Percentiles rank a stretch among this genome's conserved stretches.
phyloP scores from a whole-genome alignment of 140 eudicot species.

The Stevia rebaudiana region DNA sequence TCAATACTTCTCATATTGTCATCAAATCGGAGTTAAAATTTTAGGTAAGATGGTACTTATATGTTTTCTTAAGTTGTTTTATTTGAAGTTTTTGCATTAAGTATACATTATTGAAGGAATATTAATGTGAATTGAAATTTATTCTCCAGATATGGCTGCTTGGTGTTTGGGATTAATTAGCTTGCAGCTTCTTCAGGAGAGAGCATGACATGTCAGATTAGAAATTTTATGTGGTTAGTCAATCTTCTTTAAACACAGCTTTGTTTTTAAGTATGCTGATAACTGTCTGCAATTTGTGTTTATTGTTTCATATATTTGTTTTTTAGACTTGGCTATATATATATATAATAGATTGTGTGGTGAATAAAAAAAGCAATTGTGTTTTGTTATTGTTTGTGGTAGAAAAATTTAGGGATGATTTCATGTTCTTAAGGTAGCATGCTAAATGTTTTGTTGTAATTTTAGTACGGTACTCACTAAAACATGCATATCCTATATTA shows the following conservation, averaged over 20 bases:
- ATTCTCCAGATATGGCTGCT: neutral
- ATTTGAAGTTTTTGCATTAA: neutral
- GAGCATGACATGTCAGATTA: slow-evolving; percentile 4
- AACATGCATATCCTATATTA: neutral
- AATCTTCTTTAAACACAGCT: neutral
- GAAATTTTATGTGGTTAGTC: slow-evolving; percentile 8
- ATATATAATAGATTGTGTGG: neutral
- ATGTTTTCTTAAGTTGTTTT: slow-evolving; percentile 1
- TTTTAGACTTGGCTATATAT: slow-evolving; percentile 1
- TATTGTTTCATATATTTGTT: no score
- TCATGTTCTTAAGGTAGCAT: neutral
- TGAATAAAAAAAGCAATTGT: neutral
- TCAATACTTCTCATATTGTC: slow-evolving; percentile 3
- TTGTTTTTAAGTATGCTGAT: slow-evolving; percentile 2
- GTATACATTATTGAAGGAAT: neutral
- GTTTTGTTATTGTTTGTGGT: neutral
- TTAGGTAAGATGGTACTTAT: slow-evolving; percentile 13
- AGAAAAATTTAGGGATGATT: neutral
- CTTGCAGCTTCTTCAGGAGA: slow-evolving; percentile 4
- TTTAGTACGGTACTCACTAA: neutral
- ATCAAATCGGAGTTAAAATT: neutral
- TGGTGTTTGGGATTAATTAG: neutral
- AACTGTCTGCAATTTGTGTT: neutral
- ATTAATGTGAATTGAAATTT: neutral
- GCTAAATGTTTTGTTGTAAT: neutral